Evolutionary conservation across 2,329 filamentous ascomycete species (phyloP).

Genomic region (Trichoderma sp.): DNA sequence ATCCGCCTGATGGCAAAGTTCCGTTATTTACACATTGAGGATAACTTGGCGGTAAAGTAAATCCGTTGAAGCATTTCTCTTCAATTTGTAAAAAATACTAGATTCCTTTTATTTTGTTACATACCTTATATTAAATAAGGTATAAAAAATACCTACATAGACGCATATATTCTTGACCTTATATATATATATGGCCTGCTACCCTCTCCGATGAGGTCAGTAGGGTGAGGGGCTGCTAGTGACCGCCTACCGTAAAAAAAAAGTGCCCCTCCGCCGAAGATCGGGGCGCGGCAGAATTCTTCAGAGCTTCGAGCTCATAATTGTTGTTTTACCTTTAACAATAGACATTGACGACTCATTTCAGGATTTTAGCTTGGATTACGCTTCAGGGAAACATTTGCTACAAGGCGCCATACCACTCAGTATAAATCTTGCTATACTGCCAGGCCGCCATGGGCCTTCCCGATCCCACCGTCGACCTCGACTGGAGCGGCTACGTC

Average conservation of each 20-base stretch:
- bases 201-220: neutral
- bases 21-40: too few relatives aligned
- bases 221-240: neutral
- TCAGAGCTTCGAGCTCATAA: neutral
- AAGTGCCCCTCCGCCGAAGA: constrained; percentile 10
- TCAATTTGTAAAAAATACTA: too few relatives aligned
- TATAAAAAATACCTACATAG: too few relatives aligned
- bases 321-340: neutral
- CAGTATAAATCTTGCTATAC: neutral
- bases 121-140: too few relatives aligned
- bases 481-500: constrained; percentile 65
- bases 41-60: too few relatives aligned
- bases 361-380: neutral
- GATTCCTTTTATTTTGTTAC: too few relatives aligned
- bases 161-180: too few relatives aligned
- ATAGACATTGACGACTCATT: neutral
- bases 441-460: constrained; percentile 35
- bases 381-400: neutral
- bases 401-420: neutral
- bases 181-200: too few relatives aligned
- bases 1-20: too few relatives aligned
- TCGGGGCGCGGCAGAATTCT: constrained; percentile 18
- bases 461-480: constrained; percentile 68
- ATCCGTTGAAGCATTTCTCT: too few relatives aligned
- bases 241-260: constrained; percentile 13